Conservation (phyloP, 2,329 filamentous ascomycete genomes). For the Fusarium kyushuense region DNA sequence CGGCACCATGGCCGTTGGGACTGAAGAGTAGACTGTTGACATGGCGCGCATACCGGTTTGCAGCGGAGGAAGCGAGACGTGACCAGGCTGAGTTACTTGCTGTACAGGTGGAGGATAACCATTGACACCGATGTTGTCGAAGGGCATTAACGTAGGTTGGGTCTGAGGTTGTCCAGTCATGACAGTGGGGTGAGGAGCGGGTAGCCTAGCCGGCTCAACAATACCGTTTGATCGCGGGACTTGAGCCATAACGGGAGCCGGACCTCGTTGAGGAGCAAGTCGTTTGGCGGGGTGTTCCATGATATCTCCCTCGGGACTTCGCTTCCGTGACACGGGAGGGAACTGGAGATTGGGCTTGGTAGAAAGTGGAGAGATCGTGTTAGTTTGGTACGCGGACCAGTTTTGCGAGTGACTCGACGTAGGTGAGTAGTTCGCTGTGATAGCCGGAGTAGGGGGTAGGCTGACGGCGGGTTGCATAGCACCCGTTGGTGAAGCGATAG, state of each 20-base stretch:
- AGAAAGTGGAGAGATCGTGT: conserved; percentile 62
- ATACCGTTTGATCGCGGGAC: conserved; percentile 39
- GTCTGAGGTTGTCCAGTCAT: conserved; percentile 60
- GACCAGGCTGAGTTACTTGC: conserved; percentile 48
- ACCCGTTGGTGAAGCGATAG: conserved; percentile 63
- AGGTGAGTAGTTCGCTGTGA: conserved; percentile 56
- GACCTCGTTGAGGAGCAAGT: conserved; percentile 46
- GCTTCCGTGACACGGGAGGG: conserved; percentile 59
- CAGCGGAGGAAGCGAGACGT: conserved; percentile 72
- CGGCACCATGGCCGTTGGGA: conserved; percentile 58
- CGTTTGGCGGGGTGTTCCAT: conserved; percentile 69
- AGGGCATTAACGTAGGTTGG: conserved; percentile 44
- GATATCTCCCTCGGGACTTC: conserved; percentile 63
- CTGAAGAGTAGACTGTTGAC: conserved; percentile 77
- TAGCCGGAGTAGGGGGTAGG: conserved; percentile 52
- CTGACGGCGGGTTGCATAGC: conserved; percentile 48
- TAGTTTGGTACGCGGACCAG: conserved; percentile 57
- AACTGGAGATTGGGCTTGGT: conserved; percentile 60
- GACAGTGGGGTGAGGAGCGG: conserved; percentile 78
- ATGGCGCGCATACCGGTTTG: conserved; percentile 75
- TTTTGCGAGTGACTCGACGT: conserved; percentile 53
- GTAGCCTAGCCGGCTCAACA: conserved; percentile 62
- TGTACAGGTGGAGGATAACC: conserved; percentile 53
- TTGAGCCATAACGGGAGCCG: conserved; percentile 30
- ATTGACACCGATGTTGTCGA: conserved; percentile 52